Base-by-base conservation (phyloP, 495 filamentous ascomycete genomes). In the Aspergillus hancockii region DNA sequence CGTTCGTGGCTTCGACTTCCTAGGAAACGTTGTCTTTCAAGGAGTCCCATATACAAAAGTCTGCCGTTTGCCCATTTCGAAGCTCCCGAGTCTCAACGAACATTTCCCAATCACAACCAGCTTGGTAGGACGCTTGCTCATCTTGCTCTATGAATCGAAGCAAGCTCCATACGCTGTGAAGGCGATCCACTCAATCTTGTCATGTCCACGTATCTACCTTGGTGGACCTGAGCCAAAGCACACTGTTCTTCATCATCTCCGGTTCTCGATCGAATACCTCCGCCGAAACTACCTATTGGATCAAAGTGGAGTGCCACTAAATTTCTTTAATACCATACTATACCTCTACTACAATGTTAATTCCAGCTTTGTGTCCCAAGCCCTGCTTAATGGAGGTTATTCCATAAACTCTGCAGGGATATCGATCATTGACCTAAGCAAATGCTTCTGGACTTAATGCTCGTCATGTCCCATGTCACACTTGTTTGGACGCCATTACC, bases 1-100 rank as follows among this genome's bases (percentile, higher is more conserved):
- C 85, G 90, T 68, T n/a, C 85, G 90, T 66, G 90, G 90, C 22
- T 93, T 93, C 61, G 90, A 93, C 65, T 68, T 90, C 18, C 77
- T 93, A 10, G 90, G 90, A 52, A 93, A 93, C 67, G 88, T 93
- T 5, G 85, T 92, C 5, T 92, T 92, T 72, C 87, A 88, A 59
- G 75, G 78, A 0, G 75, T 91, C 30, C 67, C 80, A 1, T 59
- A 64, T 2, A 71, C 69, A 38, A 88, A 89, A 56, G 79, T 81
- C 0, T 79, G 78, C 47, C 80, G 87, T 7, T 78, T 92, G 14
- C 76, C 92, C 34, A 89, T 88, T 57, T 90, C 89, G 0, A 78
- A 81, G 25, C 77, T 93, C 2, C 90, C 90, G 5, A 85, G 88
- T 45, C 75, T 93, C 1, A 88, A 83, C 43, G 90, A 90, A 0